Evolutionary conservation across 2,329 filamentous ascomycete species (phyloP), one percentile per base, ranked within the genome.

Genomic region (Aulographum hederae): DNA sequence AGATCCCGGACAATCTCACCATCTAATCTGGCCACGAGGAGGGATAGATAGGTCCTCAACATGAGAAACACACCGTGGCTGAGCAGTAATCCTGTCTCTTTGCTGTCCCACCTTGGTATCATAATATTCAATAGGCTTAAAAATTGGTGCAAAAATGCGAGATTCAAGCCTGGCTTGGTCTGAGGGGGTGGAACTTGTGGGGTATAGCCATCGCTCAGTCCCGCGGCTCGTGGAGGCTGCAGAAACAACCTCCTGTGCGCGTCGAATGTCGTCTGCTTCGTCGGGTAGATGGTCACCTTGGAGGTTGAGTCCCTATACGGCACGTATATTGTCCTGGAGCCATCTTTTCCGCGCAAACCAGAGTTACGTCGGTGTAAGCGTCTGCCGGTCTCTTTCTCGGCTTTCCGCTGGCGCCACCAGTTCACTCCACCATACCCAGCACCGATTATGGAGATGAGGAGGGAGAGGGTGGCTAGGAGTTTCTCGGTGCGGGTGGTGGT

Each of bases 141-240:
- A 45, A 98, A 95, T 54, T 98, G 89, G 51, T 98, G 89, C 32
- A 98, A 55, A 46, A 98, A 98, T 8, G 89, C 89, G 36, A 98
- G 65, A 48, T 98, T 98, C 25, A 98, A 60, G 1, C 89, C 89
- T 0, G 89, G 84, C 52, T 93, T 95, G 3, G 85, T 86, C 50
- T 92, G 80, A 6, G 80, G 69, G 2, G 85, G 80, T 12, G 89
- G 89, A 4, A 91, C 81, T 27, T 70, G 67, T 21, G 63, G 58
- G 28, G 59, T 63, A 28, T 50, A 45, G 4, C 74, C 73, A 50
- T 84, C 74, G 25, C 67, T 65, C 30, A 89, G 65, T 2, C 82
- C 78, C 10, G 82, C 78, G 13, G 84, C 78, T 37, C 82, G 67
- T 4, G 85, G 85, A 1, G 86, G 85, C 45, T 92, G 89, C 30